A percentile compares a stretch with the other conserved stretches of the same genome.
Evolutionary conservation across 257 asterid genomes (phyloP).

Genomic region (Perilla frutescens): DNA sequence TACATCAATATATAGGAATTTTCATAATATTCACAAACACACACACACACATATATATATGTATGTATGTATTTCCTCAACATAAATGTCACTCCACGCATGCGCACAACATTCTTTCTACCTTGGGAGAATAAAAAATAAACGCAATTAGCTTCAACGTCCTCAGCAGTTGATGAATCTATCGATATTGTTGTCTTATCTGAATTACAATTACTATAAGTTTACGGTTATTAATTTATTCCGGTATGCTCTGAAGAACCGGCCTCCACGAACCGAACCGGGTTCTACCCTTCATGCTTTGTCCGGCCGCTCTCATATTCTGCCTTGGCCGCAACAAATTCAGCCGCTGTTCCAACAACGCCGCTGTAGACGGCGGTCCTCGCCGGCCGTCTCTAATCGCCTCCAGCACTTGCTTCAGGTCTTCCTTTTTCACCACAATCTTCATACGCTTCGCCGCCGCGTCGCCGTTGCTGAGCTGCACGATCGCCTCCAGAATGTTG

Average conservation of each 20-base stretch:
- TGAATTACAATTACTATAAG: too few relatives aligned
- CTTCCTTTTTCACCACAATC: conserved; percentile 54
- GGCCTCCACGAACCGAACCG: conserved; percentile 48
- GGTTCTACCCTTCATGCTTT: conserved; percentile 21
- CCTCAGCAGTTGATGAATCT: too few relatives aligned
- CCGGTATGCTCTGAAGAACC: conserved; percentile 58
- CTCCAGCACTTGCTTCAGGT: conserved; percentile 47
- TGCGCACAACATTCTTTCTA: too few relatives aligned
- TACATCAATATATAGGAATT: too few relatives aligned
- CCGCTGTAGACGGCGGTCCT: conserved; percentile 5
- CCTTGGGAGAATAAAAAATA: too few relatives aligned
- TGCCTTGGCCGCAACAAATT: conserved; percentile 45
- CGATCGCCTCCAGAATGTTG: conserved; percentile 44
- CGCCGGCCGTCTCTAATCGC: conserved; percentile 36
- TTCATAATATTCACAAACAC: too few relatives aligned
- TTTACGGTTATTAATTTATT: neutral
- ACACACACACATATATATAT: too few relatives aligned
- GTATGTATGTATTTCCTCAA: too few relatives aligned
- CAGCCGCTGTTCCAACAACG: conserved; percentile 51
- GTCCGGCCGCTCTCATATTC: conserved; percentile 34
- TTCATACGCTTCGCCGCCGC: conserved; percentile 41
- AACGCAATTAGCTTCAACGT: too few relatives aligned
- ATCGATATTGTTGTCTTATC: too few relatives aligned
- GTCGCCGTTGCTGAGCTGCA: conserved; percentile 33
- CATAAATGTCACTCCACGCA: too few relatives aligned